Base-by-base conservation (phyloP, 1,284 basidiomycete genomes). In the Heterobasidion occidentale region DNA sequence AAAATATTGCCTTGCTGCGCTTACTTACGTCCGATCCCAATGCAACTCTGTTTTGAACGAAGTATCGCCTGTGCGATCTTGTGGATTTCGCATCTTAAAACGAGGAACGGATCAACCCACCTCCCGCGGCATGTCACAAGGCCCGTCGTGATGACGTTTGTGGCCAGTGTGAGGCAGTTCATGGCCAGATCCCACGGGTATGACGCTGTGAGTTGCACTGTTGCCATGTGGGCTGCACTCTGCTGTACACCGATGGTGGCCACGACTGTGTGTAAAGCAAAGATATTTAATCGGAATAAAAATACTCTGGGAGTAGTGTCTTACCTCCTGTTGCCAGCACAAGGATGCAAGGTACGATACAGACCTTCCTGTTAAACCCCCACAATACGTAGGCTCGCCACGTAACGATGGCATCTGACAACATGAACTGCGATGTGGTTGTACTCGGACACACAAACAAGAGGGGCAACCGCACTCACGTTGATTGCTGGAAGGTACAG, bases 151-250 rank as follows among this genome's bases (percentile, higher is more conserved):
- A 51, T n/a, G 48, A 55, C 36, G 34, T 55, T 55, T 36, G 54
- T 55, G 34, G 48, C 54, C 14, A 55, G 36, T 27, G 54, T 55
- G n/a, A 55, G 48, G 38, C 54, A 44, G 48, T 55, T 55, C 20
- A 55, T 44, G 27, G 48, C 47, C 9, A 55, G n/a, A 17, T 38
- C 42, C 54, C 54, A 55, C 19, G 46, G 36, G 19, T 55, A 50
- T 15, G 8, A 20, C 47, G 36, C 47, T 15, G 36, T 27, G 15
- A 55, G 36, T 14, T 38, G 12, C 46, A 51, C 15, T n/a, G 47
- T 55, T 7, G 17, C 11, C 47, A 50, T 51, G 48, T 55, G 47
- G 9, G 48, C 27, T 15, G 34, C 34, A 4, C 33, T 36, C 27
- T 55, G 46, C 36, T 38, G 35, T 7, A 38, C 48, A 6, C 54